Base-by-base conservation (phyloP, 495 filamentous ascomycete genomes). In the Bryoglossum gracile region DNA sequence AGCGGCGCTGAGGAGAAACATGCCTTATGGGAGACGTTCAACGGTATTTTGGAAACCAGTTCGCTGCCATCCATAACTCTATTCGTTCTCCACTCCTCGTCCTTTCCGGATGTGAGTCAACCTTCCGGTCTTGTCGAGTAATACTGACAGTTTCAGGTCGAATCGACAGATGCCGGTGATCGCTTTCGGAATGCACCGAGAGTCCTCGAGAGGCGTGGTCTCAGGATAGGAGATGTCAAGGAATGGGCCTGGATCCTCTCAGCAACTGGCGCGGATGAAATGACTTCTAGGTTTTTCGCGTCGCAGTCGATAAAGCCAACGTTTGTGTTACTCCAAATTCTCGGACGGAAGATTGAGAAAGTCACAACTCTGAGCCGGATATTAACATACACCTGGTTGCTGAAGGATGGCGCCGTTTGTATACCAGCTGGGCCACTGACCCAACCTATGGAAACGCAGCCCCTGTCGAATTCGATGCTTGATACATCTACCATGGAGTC, bases 171-270 rank as follows among this genome's bases (percentile, higher is more conserved):
- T n/a, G n/a, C n/a, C n/a, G n/a, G n/a, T n/a, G n/a, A n/a, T n/a
- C n/a, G n/a, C n/a, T n/a, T n/a, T n/a, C n/a, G 13, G 13, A 16
- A 18, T 1, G 35, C 35, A 23, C 14, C 5, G n/a, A n/a, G 11
- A 8, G 35, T 21, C 13, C 36, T 54, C 26, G 16, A 23, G 39
- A 18, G 11, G 10, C 22, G 24, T 24, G 46, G 52, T 19, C 33
- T 49, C 2, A 39, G 25, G 14, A 9, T 28, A n/a, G 13, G 36
- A 3, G 47, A 62, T 46, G 36, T 59, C 4, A 26, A 13, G 4
- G 14, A 45, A 4, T 62, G 59, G 59, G 38, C 45, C 34, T 52
- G 43, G 36, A 50, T 62, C 19, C 8, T 62, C 2, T 48, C 46
- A 1, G 49, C 18, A 3, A 6, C 35, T 2, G 16, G 16, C 25